These are phyloP conservation scores for Verticillium nonalfalfae DNA, from an alignment of 2,329 filamentous ascomycete genomes.

Conservation along the genomic window DNA sequence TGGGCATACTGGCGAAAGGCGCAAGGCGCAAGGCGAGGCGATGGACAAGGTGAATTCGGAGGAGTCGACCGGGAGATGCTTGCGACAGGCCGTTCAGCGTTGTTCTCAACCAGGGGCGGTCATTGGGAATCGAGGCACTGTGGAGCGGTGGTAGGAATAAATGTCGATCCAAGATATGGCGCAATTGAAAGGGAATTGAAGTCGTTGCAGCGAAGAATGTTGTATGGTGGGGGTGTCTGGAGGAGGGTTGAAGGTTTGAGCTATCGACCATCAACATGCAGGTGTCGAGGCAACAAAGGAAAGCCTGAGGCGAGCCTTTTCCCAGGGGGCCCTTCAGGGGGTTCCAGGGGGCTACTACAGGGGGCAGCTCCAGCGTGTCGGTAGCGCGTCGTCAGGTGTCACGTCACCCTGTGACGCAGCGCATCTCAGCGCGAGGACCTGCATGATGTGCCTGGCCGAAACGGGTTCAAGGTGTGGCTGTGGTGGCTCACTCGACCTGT, in stretches of 20 bases:
- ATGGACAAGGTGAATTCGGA: background rate
- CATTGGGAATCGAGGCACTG: background rate
- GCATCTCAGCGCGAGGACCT: no score
- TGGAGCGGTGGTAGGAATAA: background rate
- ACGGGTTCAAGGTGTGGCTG: background rate
- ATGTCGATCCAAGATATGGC: background rate
- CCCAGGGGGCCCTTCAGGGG: no score
- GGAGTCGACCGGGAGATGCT: background rate
- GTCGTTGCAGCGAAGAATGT: no score
- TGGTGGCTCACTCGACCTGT: background rate
- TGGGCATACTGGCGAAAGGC: slow-evolving; percentile 17
- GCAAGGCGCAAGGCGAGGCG: background rate
- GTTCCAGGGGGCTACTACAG: no score
- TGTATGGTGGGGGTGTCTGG: no score
- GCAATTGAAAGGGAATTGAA: background rate
- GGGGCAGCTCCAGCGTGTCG: background rate
- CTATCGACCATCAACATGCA: no score
- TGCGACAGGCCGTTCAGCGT: background rate
- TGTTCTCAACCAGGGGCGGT: background rate
- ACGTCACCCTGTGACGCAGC: background rate
- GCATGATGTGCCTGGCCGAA: background rate
- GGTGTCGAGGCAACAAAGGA: no score
- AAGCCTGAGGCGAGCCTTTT: no score
- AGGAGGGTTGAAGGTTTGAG: no score
- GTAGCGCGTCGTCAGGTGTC: background rate